Evolutionary conservation across 164 flowering plant species (phyloP), one percentile per base, ranked within the genome.

Genomic region (Umbilicus rupestris): DNA sequence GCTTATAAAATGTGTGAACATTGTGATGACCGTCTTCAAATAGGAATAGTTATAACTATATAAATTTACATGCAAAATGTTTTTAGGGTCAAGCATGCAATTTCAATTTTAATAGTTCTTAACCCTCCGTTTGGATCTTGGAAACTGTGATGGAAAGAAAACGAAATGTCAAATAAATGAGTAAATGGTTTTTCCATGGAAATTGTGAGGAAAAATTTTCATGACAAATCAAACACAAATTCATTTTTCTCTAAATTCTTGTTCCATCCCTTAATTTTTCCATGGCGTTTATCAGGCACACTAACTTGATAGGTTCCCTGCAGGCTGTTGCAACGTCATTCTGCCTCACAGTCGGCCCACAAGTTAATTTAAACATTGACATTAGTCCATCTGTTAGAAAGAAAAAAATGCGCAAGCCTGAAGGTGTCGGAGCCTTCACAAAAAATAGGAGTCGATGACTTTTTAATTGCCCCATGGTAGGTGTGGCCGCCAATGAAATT

Each of bases 301-400:
- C n/a, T 24, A 66, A 66, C 42, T 33, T 31, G 39, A 46, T 15
- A 26, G 68, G 44, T 33, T 49, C 29, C 52, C 20, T 28, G 62
- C 69, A 89, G 97, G 97, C 89, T 12, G 93, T 91, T 41, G 96
- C 96, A 59, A 78, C 89, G 47, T 91, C 99, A 20, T 94, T 94
- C 73, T 86, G 96, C 77, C 89, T 94, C 73, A 75, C 91, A 31
- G 30, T 64, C 28, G 97, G 93, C 22, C 99, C 99, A 0, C 89
- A 87, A 77, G 76, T 94, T 19, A 81, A 79, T 68, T 82, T 94
- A 28, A 79, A 69, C 71, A 73, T 94, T 22, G 93, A 91, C 71
- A 91, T 93, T 75, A 87, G 69, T 60, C 90, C 93, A 16, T 85
- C 97, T 47, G 88, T 87, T 72, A 82, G 83, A 64, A 87, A 88